These are phyloP conservation scores for Lachancea meyersii DNA, from an alignment of 805 yeast species.

Conservation along the genomic window DNA sequence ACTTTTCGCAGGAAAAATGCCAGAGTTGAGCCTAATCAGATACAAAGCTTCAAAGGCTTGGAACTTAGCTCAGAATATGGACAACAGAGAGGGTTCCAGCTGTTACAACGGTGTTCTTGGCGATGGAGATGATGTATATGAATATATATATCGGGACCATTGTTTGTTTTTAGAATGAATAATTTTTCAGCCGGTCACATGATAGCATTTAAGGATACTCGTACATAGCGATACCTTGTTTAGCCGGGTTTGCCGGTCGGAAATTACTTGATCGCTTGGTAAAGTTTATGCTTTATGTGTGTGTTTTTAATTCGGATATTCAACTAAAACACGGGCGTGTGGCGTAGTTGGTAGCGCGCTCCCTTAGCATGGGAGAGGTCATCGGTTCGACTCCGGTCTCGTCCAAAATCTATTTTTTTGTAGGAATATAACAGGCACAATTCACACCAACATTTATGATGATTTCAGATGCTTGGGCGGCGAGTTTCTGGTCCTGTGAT, in stretches of 20 bases:
- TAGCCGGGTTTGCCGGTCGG: too few species aligned
- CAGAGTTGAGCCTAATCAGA: too few species aligned
- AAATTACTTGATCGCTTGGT: too few species aligned
- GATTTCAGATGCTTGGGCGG: too few species aligned
- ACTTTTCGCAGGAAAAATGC: too few species aligned
- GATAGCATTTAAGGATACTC: neutral
- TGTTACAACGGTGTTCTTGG: too few species aligned
- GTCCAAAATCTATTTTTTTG: slow-evolving; percentile 42
- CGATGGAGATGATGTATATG: too few species aligned
- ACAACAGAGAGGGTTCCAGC: too few species aligned
- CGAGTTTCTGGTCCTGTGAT: too few species aligned
- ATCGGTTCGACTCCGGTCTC: slow-evolving; percentile 71
- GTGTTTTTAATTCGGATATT: neutral
- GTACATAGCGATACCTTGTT: neutral
- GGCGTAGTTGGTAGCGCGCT: slow-evolving; percentile 76
- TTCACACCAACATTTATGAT: too few species aligned
- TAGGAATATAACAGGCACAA: neutral
- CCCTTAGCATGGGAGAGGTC: slow-evolving; percentile 71
- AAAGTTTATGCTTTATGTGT: neutral
- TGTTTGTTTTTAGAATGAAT: neutral
- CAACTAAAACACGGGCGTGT: slow-evolving; percentile 44
- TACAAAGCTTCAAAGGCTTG: too few species aligned
- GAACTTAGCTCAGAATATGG: too few species aligned
- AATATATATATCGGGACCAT: neutral
- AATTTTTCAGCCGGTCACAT: neutral